These are phyloP conservation scores for Aspergillus incahuasiensis DNA, from an alignment of 495 filamentous ascomycete species.

Conservation along the genomic window DNA sequence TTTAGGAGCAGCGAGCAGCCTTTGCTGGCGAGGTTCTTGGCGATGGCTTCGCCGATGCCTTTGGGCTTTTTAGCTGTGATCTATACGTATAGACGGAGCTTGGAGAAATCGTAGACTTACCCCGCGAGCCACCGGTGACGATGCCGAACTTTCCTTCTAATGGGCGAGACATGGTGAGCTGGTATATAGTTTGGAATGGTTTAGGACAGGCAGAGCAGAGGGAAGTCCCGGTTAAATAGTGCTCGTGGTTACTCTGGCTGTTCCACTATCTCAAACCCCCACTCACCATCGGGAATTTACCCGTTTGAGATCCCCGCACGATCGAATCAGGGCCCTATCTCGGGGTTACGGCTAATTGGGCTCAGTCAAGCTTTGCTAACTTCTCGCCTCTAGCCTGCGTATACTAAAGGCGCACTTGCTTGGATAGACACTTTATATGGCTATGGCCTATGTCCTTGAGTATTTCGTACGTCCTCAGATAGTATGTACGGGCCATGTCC, in stretches of 20 bases:
- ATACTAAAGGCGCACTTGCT: too few relatives aligned
- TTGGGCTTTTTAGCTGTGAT: constrained; percentile 1
- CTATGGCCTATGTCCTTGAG: too few relatives aligned
- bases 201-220: constrained; percentile 6
- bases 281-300: constrained; percentile 18
- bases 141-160: constrained; percentile 69
- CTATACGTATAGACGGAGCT: background rate
- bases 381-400: too few relatives aligned
- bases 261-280: constrained; percentile 3
- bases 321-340: background rate
- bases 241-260: background rate
- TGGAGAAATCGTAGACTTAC: constrained; percentile 44
- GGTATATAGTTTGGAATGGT: background rate
- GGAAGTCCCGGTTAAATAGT: constrained; percentile 10
- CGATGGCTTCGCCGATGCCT: constrained; percentile 88
- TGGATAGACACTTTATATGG: too few relatives aligned
- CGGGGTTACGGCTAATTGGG: background rate
- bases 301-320: constrained; percentile 9
- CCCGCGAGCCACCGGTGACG: constrained; percentile 72
- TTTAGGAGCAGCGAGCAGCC: constrained; percentile 65
- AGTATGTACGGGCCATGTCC: too few relatives aligned
- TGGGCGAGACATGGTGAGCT: constrained; percentile 21
- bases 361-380: background rate
- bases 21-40: constrained; percentile 70
- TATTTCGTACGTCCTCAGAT: too few relatives aligned